phyloP scores from a whole-genome alignment of 495 filamentous ascomycete species.

The Penicillium pulvis region DNA sequence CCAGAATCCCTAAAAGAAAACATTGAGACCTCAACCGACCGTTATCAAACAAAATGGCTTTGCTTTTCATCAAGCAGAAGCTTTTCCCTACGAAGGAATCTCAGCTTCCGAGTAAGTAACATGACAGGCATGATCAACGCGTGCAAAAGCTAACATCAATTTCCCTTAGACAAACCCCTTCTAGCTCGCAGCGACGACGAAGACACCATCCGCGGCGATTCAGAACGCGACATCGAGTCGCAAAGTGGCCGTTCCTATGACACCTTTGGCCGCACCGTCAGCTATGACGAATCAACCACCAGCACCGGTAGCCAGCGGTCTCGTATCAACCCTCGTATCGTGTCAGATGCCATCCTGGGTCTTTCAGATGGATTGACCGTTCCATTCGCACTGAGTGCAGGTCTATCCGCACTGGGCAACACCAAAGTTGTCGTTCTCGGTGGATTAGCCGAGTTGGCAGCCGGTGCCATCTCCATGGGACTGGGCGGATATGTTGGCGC shows the following conservation, averaged over 20 bases:
- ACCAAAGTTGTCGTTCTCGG: slow-evolving; percentile 57
- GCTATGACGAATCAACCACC: slow-evolving; percentile 30
- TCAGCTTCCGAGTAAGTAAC: slow-evolving; percentile 23
- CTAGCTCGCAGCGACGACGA: slow-evolving; percentile 35
- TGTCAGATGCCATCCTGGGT: slow-evolving; percentile 61
- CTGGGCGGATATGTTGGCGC: slow-evolving; percentile 65
- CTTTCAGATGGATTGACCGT: slow-evolving; percentile 61
- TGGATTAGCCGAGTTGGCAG: slow-evolving; percentile 57
- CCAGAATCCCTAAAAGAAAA: background rate
- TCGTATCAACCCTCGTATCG: slow-evolving; percentile 52
- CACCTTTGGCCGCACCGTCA: slow-evolving; percentile 39
- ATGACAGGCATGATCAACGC: slow-evolving; percentile 7
- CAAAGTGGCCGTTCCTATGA: slow-evolving; percentile 39
- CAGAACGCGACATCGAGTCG: slow-evolving; percentile 40
- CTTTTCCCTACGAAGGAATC: slow-evolving; percentile 35
- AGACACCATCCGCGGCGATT: slow-evolving; percentile 31
- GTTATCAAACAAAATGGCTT: slow-evolving; percentile 32
- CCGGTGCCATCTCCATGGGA: slow-evolving; percentile 60
- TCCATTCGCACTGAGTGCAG: slow-evolving; percentile 58
- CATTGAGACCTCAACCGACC: background rate
- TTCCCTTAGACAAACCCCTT: slow-evolving; percentile 37
- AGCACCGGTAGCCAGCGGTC: slow-evolving; percentile 36
- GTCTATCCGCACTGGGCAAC: slow-evolving; percentile 54
- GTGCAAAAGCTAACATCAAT: slow-evolving; percentile 11
- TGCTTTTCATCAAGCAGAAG: slow-evolving; percentile 47